These are phyloP conservation scores for Fraxinus baroniana DNA, from an alignment of 305 asterid species.

Conservation along the genomic window DNA sequence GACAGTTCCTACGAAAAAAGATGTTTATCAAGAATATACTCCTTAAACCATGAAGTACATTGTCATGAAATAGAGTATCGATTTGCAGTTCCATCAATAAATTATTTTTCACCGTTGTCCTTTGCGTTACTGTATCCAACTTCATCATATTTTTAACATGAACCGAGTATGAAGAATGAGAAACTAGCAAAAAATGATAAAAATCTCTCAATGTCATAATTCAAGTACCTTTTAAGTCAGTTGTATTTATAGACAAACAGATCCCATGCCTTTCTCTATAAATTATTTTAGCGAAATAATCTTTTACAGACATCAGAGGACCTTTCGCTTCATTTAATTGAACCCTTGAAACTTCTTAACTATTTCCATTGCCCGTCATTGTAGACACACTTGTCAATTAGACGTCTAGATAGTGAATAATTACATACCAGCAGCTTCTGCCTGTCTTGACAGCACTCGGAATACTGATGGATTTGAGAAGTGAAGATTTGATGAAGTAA, in stretches of 20 bases:
- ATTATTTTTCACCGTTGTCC: background rate
- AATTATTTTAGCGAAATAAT: background rate
- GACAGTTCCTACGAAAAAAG: background rate
- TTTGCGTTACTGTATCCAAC: background rate
- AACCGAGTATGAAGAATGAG: background rate
- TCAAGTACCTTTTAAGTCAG: background rate
- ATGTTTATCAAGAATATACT: background rate
- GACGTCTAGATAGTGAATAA: conserved; percentile 13
- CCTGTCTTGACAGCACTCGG: conserved; percentile 80
- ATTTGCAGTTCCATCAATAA: background rate
- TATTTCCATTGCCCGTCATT: background rate
- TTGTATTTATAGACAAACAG: background rate
- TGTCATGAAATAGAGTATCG: background rate
- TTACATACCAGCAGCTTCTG: conserved; percentile 95
- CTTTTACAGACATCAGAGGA: background rate
- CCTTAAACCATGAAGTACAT: background rate
- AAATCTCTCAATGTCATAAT: background rate
- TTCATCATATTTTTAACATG: background rate
- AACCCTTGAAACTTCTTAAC: background rate
- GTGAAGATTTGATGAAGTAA: conserved; percentile 55
- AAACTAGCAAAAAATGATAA: background rate
- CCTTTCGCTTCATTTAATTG: background rate
- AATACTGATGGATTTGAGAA: conserved; percentile 67
- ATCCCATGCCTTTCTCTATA: background rate
- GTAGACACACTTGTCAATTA: background rate